A percentile compares a stretch with the other conserved stretches of the same genome.
phyloP scores from a whole-genome alignment of 2,329 filamentous ascomycete species.

The Claviceps citrina region DNA sequence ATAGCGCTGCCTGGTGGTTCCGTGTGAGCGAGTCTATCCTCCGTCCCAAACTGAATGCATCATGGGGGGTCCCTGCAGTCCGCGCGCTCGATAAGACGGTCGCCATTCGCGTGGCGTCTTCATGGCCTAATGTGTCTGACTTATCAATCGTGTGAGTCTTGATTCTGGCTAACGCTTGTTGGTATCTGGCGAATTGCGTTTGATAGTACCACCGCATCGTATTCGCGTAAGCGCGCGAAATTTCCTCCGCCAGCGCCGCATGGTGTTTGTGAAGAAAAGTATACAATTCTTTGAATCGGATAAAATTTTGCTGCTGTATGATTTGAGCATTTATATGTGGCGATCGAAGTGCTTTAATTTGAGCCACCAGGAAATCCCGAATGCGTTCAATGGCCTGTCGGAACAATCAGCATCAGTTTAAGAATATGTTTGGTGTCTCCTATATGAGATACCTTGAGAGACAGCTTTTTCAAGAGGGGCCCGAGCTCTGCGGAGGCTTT shows the following conservation, averaged over 20 bases:
- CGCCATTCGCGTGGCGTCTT: slow-evolving; percentile 53
- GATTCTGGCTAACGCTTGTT: slow-evolving; percentile 67
- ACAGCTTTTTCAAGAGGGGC: slow-evolving; percentile 71
- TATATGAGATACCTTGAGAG: slow-evolving; percentile 46
- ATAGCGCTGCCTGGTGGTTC: slow-evolving; percentile 57
- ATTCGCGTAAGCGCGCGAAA: slow-evolving; percentile 85
- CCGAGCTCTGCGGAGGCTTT: slow-evolving; percentile 74
- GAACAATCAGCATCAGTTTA: slow-evolving; percentile 3
- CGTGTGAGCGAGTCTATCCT: slow-evolving; percentile 69
- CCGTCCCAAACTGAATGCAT: slow-evolving; percentile 78
- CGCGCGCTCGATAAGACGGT: slow-evolving; percentile 35
- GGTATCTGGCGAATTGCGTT: slow-evolving; percentile 80
- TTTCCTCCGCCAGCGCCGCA: slow-evolving; percentile 70
- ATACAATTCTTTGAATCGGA: slow-evolving; percentile 79
- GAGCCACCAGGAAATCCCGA: slow-evolving; percentile 81
- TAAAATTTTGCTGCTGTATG: slow-evolving; percentile 82
- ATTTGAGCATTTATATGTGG: slow-evolving; percentile 96
- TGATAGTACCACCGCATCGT: slow-evolving; percentile 98
- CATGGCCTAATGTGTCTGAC: slow-evolving; percentile 67
- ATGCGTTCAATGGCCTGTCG: slow-evolving; percentile 74
- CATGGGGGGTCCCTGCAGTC: slow-evolving; percentile 47
- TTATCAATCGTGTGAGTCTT: slow-evolving; percentile 72
- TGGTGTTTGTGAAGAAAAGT: slow-evolving; percentile 74
- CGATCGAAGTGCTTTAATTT: slow-evolving; percentile 85
- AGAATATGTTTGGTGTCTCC: background rate